phyloP scores from a whole-genome alignment of 2,329 filamentous ascomycete genomes.

The Fusarium torreyae region DNA sequence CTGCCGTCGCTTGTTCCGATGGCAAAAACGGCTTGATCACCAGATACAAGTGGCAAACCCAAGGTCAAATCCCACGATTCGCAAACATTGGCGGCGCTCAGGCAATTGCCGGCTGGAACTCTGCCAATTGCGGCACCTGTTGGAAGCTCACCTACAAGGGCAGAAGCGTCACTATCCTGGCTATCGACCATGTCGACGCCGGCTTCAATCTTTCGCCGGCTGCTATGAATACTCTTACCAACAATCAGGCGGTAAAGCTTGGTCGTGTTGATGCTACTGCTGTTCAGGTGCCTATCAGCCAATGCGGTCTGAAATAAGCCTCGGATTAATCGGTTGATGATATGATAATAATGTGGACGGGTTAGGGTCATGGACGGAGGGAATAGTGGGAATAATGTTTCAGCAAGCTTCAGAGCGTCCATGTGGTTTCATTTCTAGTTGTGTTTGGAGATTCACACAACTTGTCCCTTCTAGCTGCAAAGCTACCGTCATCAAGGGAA shows the following conservation, averaged over 20 bases:
- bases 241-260: conserved; percentile 63
- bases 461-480: too few species aligned
- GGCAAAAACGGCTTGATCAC: conserved; percentile 76
- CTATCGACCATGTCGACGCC: conserved; percentile 64
- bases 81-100: conserved; percentile 69
- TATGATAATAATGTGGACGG: not conserved
- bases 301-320: conserved; percentile 56
- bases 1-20: conserved; percentile 75
- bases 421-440: too few species aligned
- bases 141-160: conserved; percentile 68
- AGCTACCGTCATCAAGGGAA: too few species aligned
- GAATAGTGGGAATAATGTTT: too few species aligned
- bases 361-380: not conserved
- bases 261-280: conserved; percentile 68
- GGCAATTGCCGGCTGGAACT: conserved; percentile 70
- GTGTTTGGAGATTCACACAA: too few species aligned
- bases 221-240: conserved; percentile 71
- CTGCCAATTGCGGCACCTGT: conserved; percentile 70
- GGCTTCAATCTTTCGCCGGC: conserved; percentile 70
- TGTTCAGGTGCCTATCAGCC: conserved; percentile 58
- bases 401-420: too few species aligned
- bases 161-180: conserved; percentile 68
- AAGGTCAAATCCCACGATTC: conserved; percentile 66
- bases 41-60: conserved; percentile 70
- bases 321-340: too few species aligned